Percentiles rank a stretch among this genome's conserved stretches.
Conservation (phyloP, 352 stramenopile species). For the Globisporangium acanthophoron region DNA sequence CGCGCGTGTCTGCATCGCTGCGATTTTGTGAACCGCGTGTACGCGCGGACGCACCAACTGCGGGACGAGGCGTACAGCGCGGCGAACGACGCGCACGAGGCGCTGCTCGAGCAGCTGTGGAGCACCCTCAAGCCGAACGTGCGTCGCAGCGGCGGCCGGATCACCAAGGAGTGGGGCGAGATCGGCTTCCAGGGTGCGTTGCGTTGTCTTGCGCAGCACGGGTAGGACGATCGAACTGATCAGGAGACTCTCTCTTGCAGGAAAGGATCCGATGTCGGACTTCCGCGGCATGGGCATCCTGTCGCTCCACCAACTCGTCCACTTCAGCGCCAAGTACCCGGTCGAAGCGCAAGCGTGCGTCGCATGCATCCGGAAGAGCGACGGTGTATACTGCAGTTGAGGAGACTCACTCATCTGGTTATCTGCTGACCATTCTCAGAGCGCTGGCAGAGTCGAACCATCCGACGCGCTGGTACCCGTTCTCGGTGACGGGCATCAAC, state of each 20-base stretch:
- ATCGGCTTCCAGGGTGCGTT: constrained; percentile 79
- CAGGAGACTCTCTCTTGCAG: constrained; percentile 15
- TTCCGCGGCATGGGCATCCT: constrained; percentile 82
- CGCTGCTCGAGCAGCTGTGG: constrained; percentile 80
- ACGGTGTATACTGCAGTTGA: too few relatives aligned
- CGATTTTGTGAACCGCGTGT: constrained; percentile 78
- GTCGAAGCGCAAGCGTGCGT: constrained; percentile 64
- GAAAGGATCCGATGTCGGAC: constrained; percentile 80
- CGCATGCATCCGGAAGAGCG: background rate
- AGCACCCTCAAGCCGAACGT: constrained; percentile 71
- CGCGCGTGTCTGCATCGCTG: constrained; percentile 59
- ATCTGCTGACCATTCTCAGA: constrained; percentile 17
- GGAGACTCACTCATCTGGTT: background rate
- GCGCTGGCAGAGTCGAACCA: constrained; percentile 80
- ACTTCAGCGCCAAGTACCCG: constrained; percentile 71
- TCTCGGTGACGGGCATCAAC: constrained; percentile 84
- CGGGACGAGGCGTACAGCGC: constrained; percentile 72
- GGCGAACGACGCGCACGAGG: constrained; percentile 57
- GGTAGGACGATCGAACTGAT: too few relatives aligned
- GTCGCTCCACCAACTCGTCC: constrained; percentile 67
- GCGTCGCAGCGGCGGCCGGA: constrained; percentile 62
- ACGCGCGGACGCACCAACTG: constrained; percentile 33
- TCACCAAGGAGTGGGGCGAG: constrained; percentile 86
- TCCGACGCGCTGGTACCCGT: constrained; percentile 81
- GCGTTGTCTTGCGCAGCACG: too few relatives aligned